Conservation (phyloP, 2,329 filamentous ascomycete species). For the Nemania sp. region DNA sequence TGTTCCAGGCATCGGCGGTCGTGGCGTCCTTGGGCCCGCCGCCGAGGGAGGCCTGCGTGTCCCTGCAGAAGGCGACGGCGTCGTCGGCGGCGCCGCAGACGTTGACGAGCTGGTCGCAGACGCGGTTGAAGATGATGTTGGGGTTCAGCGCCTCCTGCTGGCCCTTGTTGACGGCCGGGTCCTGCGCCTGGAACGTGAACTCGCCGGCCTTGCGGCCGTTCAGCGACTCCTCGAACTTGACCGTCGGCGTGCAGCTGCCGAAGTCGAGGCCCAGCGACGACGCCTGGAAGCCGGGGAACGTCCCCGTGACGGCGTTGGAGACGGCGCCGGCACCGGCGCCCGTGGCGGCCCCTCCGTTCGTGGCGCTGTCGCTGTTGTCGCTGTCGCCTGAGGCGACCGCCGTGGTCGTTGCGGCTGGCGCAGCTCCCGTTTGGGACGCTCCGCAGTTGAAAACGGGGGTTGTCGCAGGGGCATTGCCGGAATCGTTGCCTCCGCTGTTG, state of each 20-base stretch:
- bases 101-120: conserved; percentile 71
- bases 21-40: conserved; percentile 43
- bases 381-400: conserved; percentile 27
- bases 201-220: conserved; percentile 60
- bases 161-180: conserved; percentile 62
- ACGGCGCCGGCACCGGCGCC: conserved; percentile 39
- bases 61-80: conserved; percentile 57
- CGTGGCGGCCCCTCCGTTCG: conserved; percentile 31
- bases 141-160: conserved; percentile 73
- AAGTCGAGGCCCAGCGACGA: conserved; percentile 51
- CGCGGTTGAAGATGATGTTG: conserved; percentile 74
- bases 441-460: conserved; percentile 24
- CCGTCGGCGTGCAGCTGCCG: conserved; percentile 59
- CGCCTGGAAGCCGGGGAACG: conserved; percentile 40
- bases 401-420: conserved; percentile 24
- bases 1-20: conserved; percentile 49
- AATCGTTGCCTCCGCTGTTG: not conserved
- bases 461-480: conserved; percentile 30
- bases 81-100: conserved; percentile 66
- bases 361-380: not conserved
- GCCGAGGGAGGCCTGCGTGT: conserved; percentile 51
- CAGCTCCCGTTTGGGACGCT: conserved; percentile 24
- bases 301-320: conserved; percentile 40
- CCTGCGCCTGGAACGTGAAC: conserved; percentile 70
- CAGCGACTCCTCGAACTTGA: conserved; percentile 63